A percentile compares a stretch with the other conserved stretches of the same genome.
Conservation (phyloP, 108 stramenopile genomes). For the Pseudonitzschia pungens region DNA sequence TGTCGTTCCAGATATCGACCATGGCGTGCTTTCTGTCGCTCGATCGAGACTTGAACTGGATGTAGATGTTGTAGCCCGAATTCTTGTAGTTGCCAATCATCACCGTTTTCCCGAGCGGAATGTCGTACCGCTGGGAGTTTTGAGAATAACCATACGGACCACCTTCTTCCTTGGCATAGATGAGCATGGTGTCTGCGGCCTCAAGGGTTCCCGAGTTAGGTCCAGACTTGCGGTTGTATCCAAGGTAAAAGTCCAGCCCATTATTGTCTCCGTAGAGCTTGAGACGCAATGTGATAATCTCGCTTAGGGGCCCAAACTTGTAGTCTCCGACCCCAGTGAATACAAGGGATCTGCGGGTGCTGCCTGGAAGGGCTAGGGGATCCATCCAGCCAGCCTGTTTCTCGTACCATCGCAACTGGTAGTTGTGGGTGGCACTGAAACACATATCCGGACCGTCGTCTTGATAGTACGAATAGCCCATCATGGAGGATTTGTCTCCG, state of each 20-base stretch:
- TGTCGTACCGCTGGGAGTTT: too few relatives aligned
- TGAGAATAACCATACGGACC: background rate
- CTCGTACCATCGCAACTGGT: slow-evolving; percentile 48
- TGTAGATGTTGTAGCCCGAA: too few relatives aligned
- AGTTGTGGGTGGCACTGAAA: slow-evolving; percentile 53
- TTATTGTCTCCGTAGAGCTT: too few relatives aligned
- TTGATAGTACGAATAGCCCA: slow-evolving; percentile 42
- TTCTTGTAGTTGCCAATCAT: background rate
- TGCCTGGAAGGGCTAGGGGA: background rate
- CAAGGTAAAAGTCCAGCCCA: slow-evolving; percentile 7
- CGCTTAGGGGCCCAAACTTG: background rate
- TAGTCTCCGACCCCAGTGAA: slow-evolving; percentile 23
- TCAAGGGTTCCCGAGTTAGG: slow-evolving; percentile 24
- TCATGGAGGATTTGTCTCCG: background rate
- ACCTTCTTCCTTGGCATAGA: background rate
- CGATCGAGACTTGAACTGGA: too few relatives aligned
- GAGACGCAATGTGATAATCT: too few relatives aligned
- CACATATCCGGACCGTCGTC: slow-evolving; percentile 49
- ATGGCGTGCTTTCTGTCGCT: too few relatives aligned
- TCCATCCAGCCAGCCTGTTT: background rate
- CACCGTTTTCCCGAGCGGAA: background rate
- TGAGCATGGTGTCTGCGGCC: slow-evolving; percentile 10
- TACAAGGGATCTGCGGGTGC: background rate
- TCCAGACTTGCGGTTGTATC: slow-evolving; percentile 23
- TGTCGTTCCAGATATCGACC: too few relatives aligned